A percentile compares a stretch with the other conserved stretches of the same genome.
phyloP scores from a whole-genome alignment of 805 yeast genomes.

The Kodamaea nitidulidarum region DNA sequence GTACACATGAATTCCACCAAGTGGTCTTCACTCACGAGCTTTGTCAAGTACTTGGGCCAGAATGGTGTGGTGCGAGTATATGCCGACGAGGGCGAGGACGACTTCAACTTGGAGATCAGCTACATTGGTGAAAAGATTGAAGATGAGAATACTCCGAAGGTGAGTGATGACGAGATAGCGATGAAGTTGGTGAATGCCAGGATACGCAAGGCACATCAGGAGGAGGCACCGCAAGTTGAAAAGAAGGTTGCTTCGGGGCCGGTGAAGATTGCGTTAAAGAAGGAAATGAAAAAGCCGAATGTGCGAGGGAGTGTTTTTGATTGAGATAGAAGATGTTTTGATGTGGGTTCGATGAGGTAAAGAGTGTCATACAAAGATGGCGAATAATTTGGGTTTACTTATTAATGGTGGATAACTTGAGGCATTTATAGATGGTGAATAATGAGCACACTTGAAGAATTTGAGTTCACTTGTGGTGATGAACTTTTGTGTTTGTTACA shows the following conservation, averaged over 20 bases:
- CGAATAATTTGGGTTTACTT: too few relatives aligned
- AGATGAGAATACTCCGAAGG: conserved; percentile 29
- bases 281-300: conserved; percentile 10
- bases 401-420: too few relatives aligned
- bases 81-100: conserved; percentile 28
- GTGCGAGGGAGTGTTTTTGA: conserved; percentile 1
- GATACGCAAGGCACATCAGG: conserved; percentile 33
- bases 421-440: too few relatives aligned
- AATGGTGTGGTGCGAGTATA: conserved; percentile 54
- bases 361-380: too few relatives aligned
- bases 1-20: conserved; percentile 87
- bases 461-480: too few relatives aligned
- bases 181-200: conserved; percentile 47
- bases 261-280: conserved; percentile 15
- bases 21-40: conserved; percentile 68
- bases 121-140: conserved; percentile 35
- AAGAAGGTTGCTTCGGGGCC: conserved; percentile 15
- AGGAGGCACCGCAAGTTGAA: conserved; percentile 1
- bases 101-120: conserved; percentile 32
- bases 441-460: too few relatives aligned
- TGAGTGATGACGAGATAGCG: conserved; percentile 43
- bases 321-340: neutral
- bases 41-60: conserved; percentile 57
- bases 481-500: too few relatives aligned
- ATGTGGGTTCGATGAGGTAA: too few relatives aligned